Base-by-base conservation (phyloP, 2,329 filamentous ascomycete species). In the Atkinsonella hypoxylon region DNA sequence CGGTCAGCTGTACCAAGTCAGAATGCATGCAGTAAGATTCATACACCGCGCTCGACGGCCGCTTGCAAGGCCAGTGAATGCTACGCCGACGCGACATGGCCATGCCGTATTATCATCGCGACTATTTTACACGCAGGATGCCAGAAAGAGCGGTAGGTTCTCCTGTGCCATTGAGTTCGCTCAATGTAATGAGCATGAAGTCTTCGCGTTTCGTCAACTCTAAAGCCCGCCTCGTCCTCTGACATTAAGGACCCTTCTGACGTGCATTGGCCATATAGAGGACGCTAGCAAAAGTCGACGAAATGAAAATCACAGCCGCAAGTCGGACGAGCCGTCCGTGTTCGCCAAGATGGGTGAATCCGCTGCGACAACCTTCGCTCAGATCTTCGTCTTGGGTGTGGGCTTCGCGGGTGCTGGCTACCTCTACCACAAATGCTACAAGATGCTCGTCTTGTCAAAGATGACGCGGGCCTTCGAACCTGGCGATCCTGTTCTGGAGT, bases 391-490 rank as follows among this genome's bases (percentile, higher is more conserved):
- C 15, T 70, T 91, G 32, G 87, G 82, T 58, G 70, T 76, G 17
- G 81, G 78, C 31, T 83, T 83, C 59, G 75, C 72, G 43, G 59
- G 77, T 22, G 85, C 87, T 7, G 88, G 84, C 22, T 91, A 87
- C 65, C 75, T 76, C 45, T 94, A 93, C 63, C 87, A 93, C 65
- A 81, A 78, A 59, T 81, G 78, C 63, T 97, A 98, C 78, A 98
- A 98, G 70, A 77, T 83, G 67, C 70, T 95, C 51, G 89, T 97
- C 30, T 72, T 97, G n/a, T 72, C 82, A 56, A 98, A 98, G 70
- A 97, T 98, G 75, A 81, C 87, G 57, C 85, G 86, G 59, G 93
- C 93, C 22, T 98, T 98, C 67, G 77, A 85, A 52, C 89, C 90
- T 1, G 93, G 93, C 11, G 93, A 98, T 64, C 90, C 89, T 1